A percentile compares a stretch with the other conserved stretches of the same genome.
phyloP scores from a whole-genome alignment of 2,329 filamentous ascomycete species.

The Epichloe amarillans region DNA sequence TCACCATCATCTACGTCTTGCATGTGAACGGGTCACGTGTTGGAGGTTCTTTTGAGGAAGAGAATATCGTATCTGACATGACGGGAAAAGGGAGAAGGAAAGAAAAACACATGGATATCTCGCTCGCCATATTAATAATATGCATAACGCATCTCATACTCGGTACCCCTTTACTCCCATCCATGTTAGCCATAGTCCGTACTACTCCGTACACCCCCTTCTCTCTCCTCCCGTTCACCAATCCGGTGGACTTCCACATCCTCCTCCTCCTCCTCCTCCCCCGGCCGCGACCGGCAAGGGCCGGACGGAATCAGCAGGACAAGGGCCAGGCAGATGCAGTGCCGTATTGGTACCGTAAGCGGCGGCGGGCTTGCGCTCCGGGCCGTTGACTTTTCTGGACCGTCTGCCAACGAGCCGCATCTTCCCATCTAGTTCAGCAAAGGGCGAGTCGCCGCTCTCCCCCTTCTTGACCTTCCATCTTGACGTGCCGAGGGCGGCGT shows the following conservation, averaged over 20 bases:
- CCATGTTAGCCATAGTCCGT: neutral
- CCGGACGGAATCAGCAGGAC: conserved; percentile 21
- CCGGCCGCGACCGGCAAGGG: conserved; percentile 14
- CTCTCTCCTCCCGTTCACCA: conserved; percentile 21
- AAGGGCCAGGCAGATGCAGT: neutral
- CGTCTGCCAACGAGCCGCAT: conserved; percentile 13
- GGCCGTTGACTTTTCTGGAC: conserved; percentile 24
- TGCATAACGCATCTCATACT: too few species aligned
- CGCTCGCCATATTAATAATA: neutral
- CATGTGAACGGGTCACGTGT: neutral
- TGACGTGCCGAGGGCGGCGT: conserved; percentile 61
- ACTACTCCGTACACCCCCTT: neutral
- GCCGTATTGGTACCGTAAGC: too few species aligned
- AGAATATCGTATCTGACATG: neutral
- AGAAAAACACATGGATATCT: neutral
- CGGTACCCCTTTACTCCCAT: neutral
- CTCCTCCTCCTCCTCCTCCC: conserved; percentile 6
- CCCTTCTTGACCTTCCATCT: conserved; percentile 68
- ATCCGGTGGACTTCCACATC: conserved; percentile 29
- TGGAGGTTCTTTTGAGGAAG: neutral
- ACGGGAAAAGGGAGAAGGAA: neutral
- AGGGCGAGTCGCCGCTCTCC: conserved; percentile 34
- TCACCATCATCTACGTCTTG: neutral
- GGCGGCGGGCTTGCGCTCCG: conserved; percentile 15
- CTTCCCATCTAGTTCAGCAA: conserved; percentile 32